A percentile compares a stretch with the other conserved stretches of the same genome.
phyloP scores from a whole-genome alignment of 78 protist species.

The Monosiga brevicollis region DNA sequence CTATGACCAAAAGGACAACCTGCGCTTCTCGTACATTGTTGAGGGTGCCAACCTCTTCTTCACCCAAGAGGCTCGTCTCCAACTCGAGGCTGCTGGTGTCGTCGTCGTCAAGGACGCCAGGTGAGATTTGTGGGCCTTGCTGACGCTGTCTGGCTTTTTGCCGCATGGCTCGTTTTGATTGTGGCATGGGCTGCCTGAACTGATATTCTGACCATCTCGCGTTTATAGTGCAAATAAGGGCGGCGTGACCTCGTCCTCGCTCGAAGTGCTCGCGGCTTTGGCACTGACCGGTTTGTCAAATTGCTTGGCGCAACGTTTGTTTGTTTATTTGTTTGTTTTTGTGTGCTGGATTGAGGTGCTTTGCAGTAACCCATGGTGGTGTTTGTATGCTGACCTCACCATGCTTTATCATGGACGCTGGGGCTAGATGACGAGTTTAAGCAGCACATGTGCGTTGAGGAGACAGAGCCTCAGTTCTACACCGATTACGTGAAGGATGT shows the following conservation, averaged over 20 bases:
- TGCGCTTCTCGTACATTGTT: conserved; percentile 60
- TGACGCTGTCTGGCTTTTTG: not conserved
- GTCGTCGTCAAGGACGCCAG: conserved; percentile 71
- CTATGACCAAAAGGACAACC: conserved; percentile 21
- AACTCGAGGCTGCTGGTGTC: conserved; percentile 71
- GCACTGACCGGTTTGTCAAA: conserved; percentile 51
- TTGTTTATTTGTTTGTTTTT: not conserved
- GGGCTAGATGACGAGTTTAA: conserved; percentile 14
- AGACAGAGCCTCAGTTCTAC: conserved; percentile 53
- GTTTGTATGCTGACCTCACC: not conserved
- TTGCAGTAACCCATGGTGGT: not conserved
- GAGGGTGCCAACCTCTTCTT: conserved; percentile 89
- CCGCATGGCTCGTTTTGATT: not conserved
- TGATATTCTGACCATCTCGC: not conserved
- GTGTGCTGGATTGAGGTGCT: not conserved
- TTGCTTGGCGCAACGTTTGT: not conserved
- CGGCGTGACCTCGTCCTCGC: conserved; percentile 78
- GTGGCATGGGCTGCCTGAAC: not conserved
- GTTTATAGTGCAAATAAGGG: conserved; percentile 67
- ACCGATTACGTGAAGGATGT: conserved; percentile 47
- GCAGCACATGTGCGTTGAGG: conserved; percentile 41
- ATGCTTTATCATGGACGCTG: not conserved
- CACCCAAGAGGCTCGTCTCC: conserved; percentile 69
- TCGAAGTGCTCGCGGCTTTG: conserved; percentile 73
- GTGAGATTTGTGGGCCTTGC: not conserved